These are phyloP conservation scores for Pyrus hybrid DNA, from an alignment of 331 rosid genomes.

Conservation along the genomic window DNA sequence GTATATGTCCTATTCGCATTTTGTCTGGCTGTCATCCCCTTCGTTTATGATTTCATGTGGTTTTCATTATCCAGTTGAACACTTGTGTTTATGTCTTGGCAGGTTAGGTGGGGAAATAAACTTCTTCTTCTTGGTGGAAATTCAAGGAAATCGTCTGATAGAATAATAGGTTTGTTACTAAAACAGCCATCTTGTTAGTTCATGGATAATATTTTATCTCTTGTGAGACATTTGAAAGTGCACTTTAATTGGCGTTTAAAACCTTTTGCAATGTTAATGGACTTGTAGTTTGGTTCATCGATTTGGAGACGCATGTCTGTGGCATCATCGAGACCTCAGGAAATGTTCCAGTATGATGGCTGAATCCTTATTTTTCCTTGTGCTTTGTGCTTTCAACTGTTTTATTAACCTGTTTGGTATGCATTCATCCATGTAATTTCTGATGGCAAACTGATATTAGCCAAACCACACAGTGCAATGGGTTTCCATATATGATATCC, in stretches of 20 bases:
- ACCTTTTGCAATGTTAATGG: constrained; percentile 22
- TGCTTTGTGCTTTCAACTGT: neutral
- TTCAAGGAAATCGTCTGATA: constrained; percentile 52
- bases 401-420: too few species aligned
- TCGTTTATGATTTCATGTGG: neutral
- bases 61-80: neutral
- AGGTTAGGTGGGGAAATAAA: constrained; percentile 82
- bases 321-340: constrained; percentile 73
- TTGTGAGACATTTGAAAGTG: neutral
- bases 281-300: constrained; percentile 69
- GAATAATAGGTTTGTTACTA: constrained; percentile 49
- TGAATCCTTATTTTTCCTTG: neutral
- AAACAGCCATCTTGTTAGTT: neutral
- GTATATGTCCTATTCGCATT: neutral
- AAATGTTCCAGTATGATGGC: constrained; percentile 60
- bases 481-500: neutral
- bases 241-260: constrained; percentile 3
- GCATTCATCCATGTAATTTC: neutral
- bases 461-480: neutral
- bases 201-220: neutral
- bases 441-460: neutral
- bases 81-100: constrained; percentile 11
- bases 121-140: constrained; percentile 78
- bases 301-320: constrained; percentile 50
- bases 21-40: neutral